Percentiles rank a stretch among this genome's conserved stretches.
phyloP scores from a whole-genome alignment of 2,329 filamentous ascomycete genomes.

The Cytospora schulzeri region DNA sequence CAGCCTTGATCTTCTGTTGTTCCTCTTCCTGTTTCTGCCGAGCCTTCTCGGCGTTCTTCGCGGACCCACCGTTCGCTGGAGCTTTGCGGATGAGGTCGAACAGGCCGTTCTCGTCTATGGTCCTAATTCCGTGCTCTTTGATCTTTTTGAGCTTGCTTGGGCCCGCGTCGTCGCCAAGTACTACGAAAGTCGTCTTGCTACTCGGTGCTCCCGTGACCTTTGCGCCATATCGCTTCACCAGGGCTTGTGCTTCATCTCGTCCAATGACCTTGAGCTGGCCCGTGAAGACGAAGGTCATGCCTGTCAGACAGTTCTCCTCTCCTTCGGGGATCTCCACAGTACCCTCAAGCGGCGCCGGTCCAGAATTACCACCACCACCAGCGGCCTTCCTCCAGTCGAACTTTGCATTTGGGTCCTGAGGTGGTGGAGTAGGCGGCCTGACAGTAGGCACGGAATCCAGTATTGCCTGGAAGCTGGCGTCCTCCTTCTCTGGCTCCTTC shows the following conservation, averaged over 20 bases:
- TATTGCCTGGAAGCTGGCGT: constrained; percentile 76
- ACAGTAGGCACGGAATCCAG: constrained; percentile 85
- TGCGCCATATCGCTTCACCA: constrained; percentile 93
- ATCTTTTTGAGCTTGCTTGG: constrained; percentile 93
- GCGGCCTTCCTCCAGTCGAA: constrained; percentile 75
- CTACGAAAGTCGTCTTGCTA: constrained; percentile 90
- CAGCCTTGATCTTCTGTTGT: constrained; percentile 76
- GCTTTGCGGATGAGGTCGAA: constrained; percentile 81
- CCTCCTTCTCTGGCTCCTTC: constrained; percentile 68
- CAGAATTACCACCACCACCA: constrained; percentile 60
- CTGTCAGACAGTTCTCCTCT: constrained; percentile 84
- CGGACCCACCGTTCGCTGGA: constrained; percentile 83
- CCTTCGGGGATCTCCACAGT: constrained; percentile 77
- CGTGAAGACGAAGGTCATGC: constrained; percentile 93
- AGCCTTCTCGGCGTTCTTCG: constrained; percentile 83
- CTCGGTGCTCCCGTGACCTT: constrained; percentile 86
- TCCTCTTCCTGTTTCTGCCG: constrained; percentile 85
- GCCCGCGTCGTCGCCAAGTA: constrained; percentile 87
- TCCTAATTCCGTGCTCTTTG: constrained; percentile 75
- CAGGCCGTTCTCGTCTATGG: constrained; percentile 90
- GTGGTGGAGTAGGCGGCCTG: constrained; percentile 79
- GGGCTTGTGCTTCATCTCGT: constrained; percentile 78
- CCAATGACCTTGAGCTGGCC: constrained; percentile 79
- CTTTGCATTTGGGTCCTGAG: constrained; percentile 69
- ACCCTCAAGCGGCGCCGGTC: constrained; percentile 64